Conservation (phyloP, 306 rosid species). For the Sphenostylis stenocarpa region DNA sequence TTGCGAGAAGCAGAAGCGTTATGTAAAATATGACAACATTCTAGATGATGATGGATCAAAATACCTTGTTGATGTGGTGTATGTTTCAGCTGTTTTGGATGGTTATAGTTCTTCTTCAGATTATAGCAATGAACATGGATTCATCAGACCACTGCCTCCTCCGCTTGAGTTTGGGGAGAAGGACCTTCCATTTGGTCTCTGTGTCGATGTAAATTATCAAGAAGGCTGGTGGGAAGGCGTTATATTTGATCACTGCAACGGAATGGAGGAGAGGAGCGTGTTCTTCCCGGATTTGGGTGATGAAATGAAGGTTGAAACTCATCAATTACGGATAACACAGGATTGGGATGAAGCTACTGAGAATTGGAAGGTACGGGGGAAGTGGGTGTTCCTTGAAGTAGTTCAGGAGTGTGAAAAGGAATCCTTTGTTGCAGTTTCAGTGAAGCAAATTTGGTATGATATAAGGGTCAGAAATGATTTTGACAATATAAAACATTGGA, state of each 20-base stretch:
- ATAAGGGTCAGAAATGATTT: slow-evolving; percentile 50
- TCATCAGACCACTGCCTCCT: slow-evolving; percentile 74
- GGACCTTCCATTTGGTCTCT: slow-evolving; percentile 58
- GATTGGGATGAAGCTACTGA: slow-evolving; percentile 71
- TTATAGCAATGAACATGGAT: slow-evolving; percentile 40
- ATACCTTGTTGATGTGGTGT: slow-evolving; percentile 49
- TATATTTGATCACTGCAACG: slow-evolving; percentile 60
- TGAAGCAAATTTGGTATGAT: slow-evolving; percentile 89
- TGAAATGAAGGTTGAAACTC: slow-evolving; percentile 47
- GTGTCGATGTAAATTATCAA: slow-evolving; percentile 64
- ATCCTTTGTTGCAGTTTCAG: slow-evolving; percentile 51
- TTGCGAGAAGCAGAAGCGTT: slow-evolving; percentile 48
- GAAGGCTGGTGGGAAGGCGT: slow-evolving; percentile 99
- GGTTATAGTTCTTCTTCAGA: slow-evolving; percentile 28
- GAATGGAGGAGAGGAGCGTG: slow-evolving; percentile 52
- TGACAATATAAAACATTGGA: slow-evolving; percentile 61
- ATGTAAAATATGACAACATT: slow-evolving; percentile 58
- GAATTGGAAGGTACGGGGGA: slow-evolving; percentile 66
- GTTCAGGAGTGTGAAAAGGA: slow-evolving; percentile 56
- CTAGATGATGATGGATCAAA: slow-evolving; percentile 39
- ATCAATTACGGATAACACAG: slow-evolving; percentile 55
- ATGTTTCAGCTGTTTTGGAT: slow-evolving; percentile 54
- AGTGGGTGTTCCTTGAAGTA: slow-evolving; percentile 73
- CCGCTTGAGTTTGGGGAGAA: slow-evolving; percentile 9
- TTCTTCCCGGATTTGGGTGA: slow-evolving; percentile 93